These are phyloP conservation scores for Aaosphaeria pasadenensis DNA, from an alignment of 2,329 filamentous ascomycete species.

Conservation along the genomic window DNA sequence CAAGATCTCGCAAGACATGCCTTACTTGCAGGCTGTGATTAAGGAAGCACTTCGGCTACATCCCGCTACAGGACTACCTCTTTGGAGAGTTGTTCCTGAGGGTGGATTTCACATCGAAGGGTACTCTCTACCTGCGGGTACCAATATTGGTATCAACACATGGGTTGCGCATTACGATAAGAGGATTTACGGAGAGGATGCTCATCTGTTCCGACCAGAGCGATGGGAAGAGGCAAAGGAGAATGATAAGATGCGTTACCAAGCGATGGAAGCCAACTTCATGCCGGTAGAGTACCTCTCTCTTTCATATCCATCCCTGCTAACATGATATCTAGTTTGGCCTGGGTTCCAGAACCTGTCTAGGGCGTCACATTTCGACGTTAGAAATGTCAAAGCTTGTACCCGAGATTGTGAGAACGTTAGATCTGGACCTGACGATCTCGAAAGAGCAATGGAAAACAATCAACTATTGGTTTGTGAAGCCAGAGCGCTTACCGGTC, in stretches of 20 bases:
- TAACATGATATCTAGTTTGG: conserved; percentile 6
- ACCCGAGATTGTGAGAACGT: conserved; percentile 5
- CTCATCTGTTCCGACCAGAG: conserved; percentile 13
- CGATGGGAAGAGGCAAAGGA: conserved; percentile 15
- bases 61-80: conserved; percentile 18
- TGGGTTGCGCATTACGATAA: conserved; percentile 17
- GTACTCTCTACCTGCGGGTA: conserved; percentile 15
- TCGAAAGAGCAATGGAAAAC: background rate
- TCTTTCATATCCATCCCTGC: background rate
- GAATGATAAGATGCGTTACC: conserved; percentile 3
- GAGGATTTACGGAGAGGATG: conserved; percentile 14
- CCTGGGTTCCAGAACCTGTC: conserved; percentile 9
- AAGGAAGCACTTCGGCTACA: conserved; percentile 24
- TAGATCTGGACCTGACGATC: conserved; percentile 4
- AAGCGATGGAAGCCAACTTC: conserved; percentile 14
- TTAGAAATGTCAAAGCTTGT: conserved; percentile 9
- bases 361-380: conserved; percentile 9
- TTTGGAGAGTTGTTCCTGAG: conserved; percentile 17
- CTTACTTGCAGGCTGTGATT: conserved; percentile 26
- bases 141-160: conserved; percentile 17
- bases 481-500: conserved; percentile 1
- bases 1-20: conserved; percentile 22
- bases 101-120: conserved; percentile 13
- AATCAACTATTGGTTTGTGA: conserved; percentile 4
- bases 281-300: conserved; percentile 12